Percentiles rank a stretch among this genome's conserved stretches.
Evolutionary conservation across 768 basidiomycete genomes (phyloP).

Genomic region (Lentinula lateritia): DNA sequence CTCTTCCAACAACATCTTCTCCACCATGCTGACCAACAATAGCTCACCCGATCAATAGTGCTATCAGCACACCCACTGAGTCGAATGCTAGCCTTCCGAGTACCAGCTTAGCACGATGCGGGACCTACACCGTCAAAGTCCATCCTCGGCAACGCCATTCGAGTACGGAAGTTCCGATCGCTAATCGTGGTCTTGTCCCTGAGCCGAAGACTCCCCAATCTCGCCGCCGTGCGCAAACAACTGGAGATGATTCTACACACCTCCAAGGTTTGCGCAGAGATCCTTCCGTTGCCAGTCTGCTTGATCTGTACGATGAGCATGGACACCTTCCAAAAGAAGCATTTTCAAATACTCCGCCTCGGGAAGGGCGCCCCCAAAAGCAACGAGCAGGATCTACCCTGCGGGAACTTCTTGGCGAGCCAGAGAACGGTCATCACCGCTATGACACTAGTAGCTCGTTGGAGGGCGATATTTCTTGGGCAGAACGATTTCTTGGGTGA

Average conservation of each 20-base stretch:
- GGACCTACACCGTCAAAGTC: conserved; percentile 72
- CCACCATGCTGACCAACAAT: conserved; percentile 6
- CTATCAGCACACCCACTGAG: conserved; percentile 41
- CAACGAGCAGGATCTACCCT: conserved; percentile 67
- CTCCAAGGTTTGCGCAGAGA: conserved; percentile 62
- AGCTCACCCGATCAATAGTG: conserved; percentile 67
- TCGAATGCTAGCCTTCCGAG: conserved; percentile 49
- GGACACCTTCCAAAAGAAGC: conserved; percentile 55
- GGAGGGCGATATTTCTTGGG: conserved; percentile 83
- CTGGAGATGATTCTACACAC: conserved; percentile 36
- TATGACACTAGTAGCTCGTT: conserved; percentile 25
- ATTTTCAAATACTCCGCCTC: conserved; percentile 58
- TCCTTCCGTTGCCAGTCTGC: conserved; percentile 71
- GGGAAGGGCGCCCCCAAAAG: conserved; percentile 45
- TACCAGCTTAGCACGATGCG: conserved; percentile 41
- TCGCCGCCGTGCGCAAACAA: conserved; percentile 22
- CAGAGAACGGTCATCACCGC: conserved; percentile 21
- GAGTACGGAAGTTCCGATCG: conserved; percentile 60
- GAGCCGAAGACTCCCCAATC: conserved; percentile 18
- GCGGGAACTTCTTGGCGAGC: conserved; percentile 63
- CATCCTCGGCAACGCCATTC: conserved; percentile 56
- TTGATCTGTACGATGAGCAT: conserved; percentile 69
- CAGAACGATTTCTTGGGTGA: conserved; percentile 68
- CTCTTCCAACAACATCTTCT: not conserved
- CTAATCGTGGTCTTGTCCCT: conserved; percentile 36